These are phyloP conservation scores for Tuber borchii DNA, from an alignment of 495 filamentous ascomycete genomes.

Conservation along the genomic window DNA sequence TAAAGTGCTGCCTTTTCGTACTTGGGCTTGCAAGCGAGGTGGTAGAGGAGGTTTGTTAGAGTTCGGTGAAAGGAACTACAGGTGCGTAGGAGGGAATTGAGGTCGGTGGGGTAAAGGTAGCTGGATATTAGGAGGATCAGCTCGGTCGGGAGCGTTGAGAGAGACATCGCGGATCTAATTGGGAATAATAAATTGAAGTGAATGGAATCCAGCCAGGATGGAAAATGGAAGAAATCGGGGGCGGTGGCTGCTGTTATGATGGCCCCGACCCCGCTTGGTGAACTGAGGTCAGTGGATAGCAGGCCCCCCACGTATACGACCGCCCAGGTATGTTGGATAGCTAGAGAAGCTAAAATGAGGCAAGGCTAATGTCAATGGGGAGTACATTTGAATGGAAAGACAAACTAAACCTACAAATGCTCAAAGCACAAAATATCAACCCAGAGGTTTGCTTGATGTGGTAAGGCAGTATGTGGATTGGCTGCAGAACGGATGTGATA, in stretches of 20 bases:
- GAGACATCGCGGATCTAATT: neutral
- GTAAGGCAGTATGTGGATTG: no score
- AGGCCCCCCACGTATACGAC: neutral
- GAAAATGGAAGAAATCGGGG: neutral
- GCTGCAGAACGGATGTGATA: no score
- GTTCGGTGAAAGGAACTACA: neutral
- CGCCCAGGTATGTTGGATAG: neutral
- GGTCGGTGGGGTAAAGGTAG: constrained; percentile 4
- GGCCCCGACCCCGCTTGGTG: neutral
- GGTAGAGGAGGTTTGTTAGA: neutral
- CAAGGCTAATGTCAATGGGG: neutral
- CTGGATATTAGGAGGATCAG: constrained; percentile 1
- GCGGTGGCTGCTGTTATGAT: neutral
- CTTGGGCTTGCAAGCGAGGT: neutral
- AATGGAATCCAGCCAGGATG: neutral
- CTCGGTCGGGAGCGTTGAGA: constrained; percentile 1
- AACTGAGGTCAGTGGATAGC: neutral
- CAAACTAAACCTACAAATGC: neutral
- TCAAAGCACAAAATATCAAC: neutral
- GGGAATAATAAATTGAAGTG: neutral
- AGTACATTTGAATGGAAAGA: neutral
- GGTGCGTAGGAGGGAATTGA: constrained; percentile 13
- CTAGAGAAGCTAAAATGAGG: neutral
- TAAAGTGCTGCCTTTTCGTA: neutral
- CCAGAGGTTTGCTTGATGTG: no score